Percentiles rank a stretch among this genome's conserved stretches.
phyloP scores from a whole-genome alignment of 2,329 filamentous ascomycete species.

The Tolypocladium cylindrosporum region DNA sequence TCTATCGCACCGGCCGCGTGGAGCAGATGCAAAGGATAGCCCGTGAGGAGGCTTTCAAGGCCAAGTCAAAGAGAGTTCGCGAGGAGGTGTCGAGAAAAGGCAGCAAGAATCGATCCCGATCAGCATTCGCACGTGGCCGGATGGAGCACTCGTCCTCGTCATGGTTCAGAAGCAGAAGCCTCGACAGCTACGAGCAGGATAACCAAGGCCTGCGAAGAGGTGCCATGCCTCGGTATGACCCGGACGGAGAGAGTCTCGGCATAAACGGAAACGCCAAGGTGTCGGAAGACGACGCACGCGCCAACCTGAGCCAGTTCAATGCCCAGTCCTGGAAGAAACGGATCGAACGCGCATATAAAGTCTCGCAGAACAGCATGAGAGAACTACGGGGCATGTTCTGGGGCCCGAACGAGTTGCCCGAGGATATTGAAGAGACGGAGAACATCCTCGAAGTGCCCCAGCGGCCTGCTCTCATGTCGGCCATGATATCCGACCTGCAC shows the following conservation, averaged over 20 bases:
- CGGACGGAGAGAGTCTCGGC: conserved; percentile 54
- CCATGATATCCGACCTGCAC: conserved; percentile 74
- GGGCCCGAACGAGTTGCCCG: conserved; percentile 69
- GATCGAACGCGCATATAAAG: conserved; percentile 66
- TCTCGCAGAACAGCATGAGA: conserved; percentile 63
- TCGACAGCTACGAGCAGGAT: conserved; percentile 30
- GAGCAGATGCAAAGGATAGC: conserved; percentile 88
- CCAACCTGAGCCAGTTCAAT: conserved; percentile 69
- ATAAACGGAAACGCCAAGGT: conserved; percentile 65
- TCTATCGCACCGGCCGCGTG: conserved; percentile 78
- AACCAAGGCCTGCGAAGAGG: conserved; percentile 22
- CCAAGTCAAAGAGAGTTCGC: conserved; percentile 78
- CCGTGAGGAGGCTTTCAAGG: conserved; percentile 76
- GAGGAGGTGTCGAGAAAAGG: conserved; percentile 55
- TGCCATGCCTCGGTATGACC: conserved; percentile 60
- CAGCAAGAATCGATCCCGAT: conserved; percentile 44
- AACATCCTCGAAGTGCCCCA: conserved; percentile 77
- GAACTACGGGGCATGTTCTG: conserved; percentile 74
- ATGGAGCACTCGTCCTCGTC: conserved; percentile 18
- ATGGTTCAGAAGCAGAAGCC: conserved; percentile 45
- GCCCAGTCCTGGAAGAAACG: conserved; percentile 85
- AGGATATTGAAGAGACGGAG: conserved; percentile 75
- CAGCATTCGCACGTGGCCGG: conserved; percentile 31
- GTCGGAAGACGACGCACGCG: conserved; percentile 64
- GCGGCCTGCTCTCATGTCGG: conserved; percentile 72